A percentile compares a stretch with the other conserved stretches of the same genome.
Evolutionary conservation across 192 early-diverging fungal species (phyloP).

Genomic region (Coemansia sp.): DNA sequence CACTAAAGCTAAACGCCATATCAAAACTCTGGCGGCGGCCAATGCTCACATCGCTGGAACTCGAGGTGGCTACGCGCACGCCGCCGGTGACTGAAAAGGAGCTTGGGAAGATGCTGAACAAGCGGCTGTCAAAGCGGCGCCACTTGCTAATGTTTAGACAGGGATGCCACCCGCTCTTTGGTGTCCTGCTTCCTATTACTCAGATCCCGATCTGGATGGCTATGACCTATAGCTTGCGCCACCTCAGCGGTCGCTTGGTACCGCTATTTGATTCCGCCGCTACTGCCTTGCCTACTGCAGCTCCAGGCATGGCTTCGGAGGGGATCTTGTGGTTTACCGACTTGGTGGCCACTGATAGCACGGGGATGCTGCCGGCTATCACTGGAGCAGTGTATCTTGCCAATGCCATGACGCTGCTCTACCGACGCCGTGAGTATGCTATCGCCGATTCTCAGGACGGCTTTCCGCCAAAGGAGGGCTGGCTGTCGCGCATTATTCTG

Average conservation of each 20-base stretch:
- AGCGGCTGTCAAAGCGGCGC: constrained; percentile 11
- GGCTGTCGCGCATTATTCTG: neutral
- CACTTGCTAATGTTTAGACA: constrained; percentile 33
- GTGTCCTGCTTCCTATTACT: constrained; percentile 19
- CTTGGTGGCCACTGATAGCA: constrained; percentile 19
- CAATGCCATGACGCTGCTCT: constrained; percentile 8
- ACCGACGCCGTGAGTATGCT: neutral
- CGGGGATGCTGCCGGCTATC: constrained; percentile 12
- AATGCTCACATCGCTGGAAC: constrained; percentile 11
- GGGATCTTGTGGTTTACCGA: constrained; percentile 43
- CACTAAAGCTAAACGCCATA: neutral
- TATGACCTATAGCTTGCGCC: constrained; percentile 32
- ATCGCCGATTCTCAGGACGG: constrained; percentile 1
- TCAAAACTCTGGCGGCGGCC: constrained; percentile 12
- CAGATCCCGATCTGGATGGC: constrained; percentile 49
- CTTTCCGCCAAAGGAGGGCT: neutral
- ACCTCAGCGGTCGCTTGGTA: constrained; percentile 21
- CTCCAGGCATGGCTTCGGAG: constrained; percentile 29
- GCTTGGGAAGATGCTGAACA: constrained; percentile 7
- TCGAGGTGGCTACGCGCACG: constrained; percentile 4
- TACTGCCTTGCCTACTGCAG: neutral
- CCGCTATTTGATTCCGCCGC: constrained; percentile 1
- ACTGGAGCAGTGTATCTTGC: constrained; percentile 10
- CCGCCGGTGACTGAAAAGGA: neutral
- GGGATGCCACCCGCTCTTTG: constrained; percentile 39